Percentiles rank a stretch among this genome's conserved stretches.
Evolutionary conservation across 139 green algal genomes (phyloP).

Genomic region (Ettlia oleoabundans): DNA sequence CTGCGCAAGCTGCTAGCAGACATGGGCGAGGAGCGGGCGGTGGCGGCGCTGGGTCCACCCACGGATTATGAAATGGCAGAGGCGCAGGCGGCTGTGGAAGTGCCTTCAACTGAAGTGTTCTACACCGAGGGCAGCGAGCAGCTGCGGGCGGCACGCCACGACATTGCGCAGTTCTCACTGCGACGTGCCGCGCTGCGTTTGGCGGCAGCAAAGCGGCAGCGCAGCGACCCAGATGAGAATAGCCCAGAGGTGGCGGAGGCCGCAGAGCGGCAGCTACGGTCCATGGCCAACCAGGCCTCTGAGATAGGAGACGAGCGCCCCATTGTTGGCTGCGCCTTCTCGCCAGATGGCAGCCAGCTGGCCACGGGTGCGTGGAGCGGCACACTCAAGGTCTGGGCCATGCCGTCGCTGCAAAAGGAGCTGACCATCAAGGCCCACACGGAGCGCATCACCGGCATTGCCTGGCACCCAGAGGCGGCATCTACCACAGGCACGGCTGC

Average conservation of each 20-base stretch:
- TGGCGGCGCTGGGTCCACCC: conserved; percentile 19
- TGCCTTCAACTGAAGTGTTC: conserved; percentile 79
- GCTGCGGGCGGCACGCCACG: conserved; percentile 63
- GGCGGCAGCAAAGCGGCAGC: conserved; percentile 55
- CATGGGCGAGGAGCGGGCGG: conserved; percentile 66
- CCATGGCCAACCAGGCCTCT: conserved; percentile 49
- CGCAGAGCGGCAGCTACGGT: conserved; percentile 10
- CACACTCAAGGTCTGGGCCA: conserved; percentile 75
- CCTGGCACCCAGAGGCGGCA: conserved; percentile 80
- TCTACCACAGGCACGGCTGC: too few species aligned
- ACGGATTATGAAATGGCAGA: conserved; percentile 81
- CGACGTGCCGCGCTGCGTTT: conserved; percentile 70
- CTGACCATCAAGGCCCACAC: conserved; percentile 67
- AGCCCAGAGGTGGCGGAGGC: not conserved
- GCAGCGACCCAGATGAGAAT: conserved; percentile 57
- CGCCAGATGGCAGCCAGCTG: conserved; percentile 66
- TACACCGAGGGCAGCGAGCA: conserved; percentile 88
- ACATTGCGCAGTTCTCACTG: conserved; percentile 84
- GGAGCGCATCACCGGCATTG: conserved; percentile 86
- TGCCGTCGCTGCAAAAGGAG: conserved; percentile 48
- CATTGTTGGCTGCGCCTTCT: conserved; percentile 79
- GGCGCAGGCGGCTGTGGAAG: conserved; percentile 16
- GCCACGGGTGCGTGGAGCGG: conserved; percentile 83
- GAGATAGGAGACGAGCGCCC: conserved; percentile 93
- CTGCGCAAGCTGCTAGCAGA: conserved; percentile 83